Percentiles rank a stretch among this genome's conserved stretches.
Evolutionary conservation across 805 yeast genomes (phyloP).

Genomic region (Wilhelminamyces savonicus): DNA sequence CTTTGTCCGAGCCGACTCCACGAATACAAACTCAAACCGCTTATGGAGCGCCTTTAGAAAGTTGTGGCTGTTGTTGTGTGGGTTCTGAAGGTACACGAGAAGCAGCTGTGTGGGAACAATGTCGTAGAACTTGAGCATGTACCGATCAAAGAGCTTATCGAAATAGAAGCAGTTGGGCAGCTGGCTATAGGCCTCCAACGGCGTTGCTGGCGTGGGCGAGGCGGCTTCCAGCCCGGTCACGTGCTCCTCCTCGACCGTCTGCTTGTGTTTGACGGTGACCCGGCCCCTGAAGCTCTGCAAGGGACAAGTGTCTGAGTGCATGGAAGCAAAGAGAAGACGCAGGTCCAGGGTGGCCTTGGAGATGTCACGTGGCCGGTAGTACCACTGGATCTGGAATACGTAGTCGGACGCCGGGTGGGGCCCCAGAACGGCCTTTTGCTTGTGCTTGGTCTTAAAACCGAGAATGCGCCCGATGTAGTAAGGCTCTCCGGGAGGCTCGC

Average conservation of each 20-base stretch:
- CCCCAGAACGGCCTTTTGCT: not conserved
- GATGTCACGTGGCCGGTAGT: constrained; percentile 82
- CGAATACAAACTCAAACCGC: constrained; percentile 67
- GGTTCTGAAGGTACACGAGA: constrained; percentile 16
- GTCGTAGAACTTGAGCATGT: constrained; percentile 78
- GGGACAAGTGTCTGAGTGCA: constrained; percentile 84
- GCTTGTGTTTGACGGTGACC: constrained; percentile 62
- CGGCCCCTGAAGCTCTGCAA: constrained; percentile 67
- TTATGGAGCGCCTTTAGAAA: constrained; percentile 58
- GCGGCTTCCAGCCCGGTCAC: constrained; percentile 6
- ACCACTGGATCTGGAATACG: constrained; percentile 78
- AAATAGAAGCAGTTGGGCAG: constrained; percentile 75
- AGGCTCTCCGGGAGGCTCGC: constrained; percentile 94
- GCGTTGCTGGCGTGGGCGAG: constrained; percentile 6
- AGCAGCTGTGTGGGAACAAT: constrained; percentile 58
- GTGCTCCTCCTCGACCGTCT: constrained; percentile 49
- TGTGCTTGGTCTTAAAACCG: constrained; percentile 44
- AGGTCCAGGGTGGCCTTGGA: constrained; percentile 63
- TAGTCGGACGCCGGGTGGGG: constrained; percentile 21
- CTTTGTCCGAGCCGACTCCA: constrained; percentile 61
- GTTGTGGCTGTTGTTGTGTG: constrained; percentile 49
- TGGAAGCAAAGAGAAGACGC: constrained; percentile 71
- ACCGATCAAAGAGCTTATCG: constrained; percentile 78
- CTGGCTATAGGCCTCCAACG: constrained; percentile 45
- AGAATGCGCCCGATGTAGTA: constrained; percentile 81